Evolutionary conservation across 164 flowering plant species (phyloP).

Genomic region (Vitis labrusca): DNA sequence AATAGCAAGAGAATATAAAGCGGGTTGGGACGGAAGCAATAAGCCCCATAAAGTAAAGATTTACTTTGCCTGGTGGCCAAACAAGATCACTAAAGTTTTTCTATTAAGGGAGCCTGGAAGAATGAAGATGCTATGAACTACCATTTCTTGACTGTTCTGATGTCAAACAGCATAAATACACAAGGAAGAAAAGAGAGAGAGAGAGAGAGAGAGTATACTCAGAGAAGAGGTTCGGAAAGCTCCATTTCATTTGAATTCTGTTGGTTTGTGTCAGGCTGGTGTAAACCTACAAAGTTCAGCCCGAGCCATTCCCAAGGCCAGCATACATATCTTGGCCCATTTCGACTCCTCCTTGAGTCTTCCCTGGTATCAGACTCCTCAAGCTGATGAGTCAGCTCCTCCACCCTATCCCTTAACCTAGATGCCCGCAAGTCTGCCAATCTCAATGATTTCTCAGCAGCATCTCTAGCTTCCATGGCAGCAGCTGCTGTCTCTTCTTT

Average conservation of each 20-base stretch:
- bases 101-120: background rate
- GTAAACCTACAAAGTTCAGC: constrained; percentile 60
- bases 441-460: constrained; percentile 86
- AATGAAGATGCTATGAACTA: constrained; percentile 4
- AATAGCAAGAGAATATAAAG: too few relatives aligned
- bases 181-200: constrained; percentile 5
- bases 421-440: constrained; percentile 82
- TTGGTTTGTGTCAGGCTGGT: constrained; percentile 35
- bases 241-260: constrained; percentile 90
- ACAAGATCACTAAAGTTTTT: background rate
- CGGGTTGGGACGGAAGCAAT: background rate
- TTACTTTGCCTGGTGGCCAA: background rate
- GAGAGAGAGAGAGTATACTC: constrained; percentile 16
- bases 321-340: constrained; percentile 66
- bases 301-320: constrained; percentile 99
- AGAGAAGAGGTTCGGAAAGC: constrained; percentile 90
- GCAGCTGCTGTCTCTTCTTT: constrained; percentile 94
- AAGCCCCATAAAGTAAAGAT: background rate
- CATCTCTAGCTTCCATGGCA: constrained; percentile 96
- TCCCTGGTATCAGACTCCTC: constrained; percentile 68
- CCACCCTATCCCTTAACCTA: constrained; percentile 79
- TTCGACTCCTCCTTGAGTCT: constrained; percentile 37
- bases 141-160: constrained; percentile 7
- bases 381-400: constrained; percentile 81
- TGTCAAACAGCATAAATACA: constrained; percentile 7